A percentile compares a stretch with the other conserved stretches of the same genome.
phyloP scores from a whole-genome alignment of 768 basidiomycete genomes.

The Russula sp. region DNA sequence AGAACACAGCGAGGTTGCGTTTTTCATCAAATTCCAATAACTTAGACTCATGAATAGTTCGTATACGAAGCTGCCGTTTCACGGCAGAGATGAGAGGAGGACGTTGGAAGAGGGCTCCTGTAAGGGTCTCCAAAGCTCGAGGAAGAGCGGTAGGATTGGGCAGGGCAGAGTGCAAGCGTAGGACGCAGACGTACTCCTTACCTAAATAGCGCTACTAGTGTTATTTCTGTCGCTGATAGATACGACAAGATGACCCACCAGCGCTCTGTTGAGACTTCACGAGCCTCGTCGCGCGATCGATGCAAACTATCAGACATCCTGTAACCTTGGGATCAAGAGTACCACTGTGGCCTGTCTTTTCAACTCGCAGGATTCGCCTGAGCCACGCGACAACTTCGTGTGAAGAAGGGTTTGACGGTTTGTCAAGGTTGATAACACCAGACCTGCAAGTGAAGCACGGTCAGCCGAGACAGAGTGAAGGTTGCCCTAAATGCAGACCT shows the following conservation, averaged over 20 bases:
- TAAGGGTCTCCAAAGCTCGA: conserved; percentile 91
- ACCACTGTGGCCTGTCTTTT: conserved; percentile 98
- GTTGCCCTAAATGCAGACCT: conserved; percentile 44
- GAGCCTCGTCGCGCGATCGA: conserved; percentile 94
- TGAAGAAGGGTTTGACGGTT: conserved; percentile 97
- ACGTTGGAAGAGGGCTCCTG: conserved; percentile 97
- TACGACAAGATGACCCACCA: conserved; percentile 42
- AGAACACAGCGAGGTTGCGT: conserved; percentile 93
- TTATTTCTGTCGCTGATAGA: neutral
- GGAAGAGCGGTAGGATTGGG: conserved; percentile 80
- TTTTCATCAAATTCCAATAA: conserved; percentile 96
- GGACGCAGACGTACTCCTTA: conserved; percentile 97
- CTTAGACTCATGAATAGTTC: conserved; percentile 95
- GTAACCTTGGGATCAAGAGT: conserved; percentile 99
- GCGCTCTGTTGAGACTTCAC: conserved; percentile 99
- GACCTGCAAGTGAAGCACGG: conserved; percentile 46
- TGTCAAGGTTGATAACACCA: conserved; percentile 98
- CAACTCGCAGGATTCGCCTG: conserved; percentile 89
- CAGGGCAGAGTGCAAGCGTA: conserved; percentile 82
- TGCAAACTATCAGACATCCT: conserved; percentile 97
- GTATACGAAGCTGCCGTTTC: conserved; percentile 93
- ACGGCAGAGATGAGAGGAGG: conserved; percentile 98
- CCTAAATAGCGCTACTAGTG: conserved; percentile 36
- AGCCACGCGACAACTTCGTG: conserved; percentile 99
- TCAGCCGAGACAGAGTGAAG: neutral